Evolutionary conservation across 768 basidiomycete genomes (phyloP).

Genomic region (Tephrocybe sp.): DNA sequence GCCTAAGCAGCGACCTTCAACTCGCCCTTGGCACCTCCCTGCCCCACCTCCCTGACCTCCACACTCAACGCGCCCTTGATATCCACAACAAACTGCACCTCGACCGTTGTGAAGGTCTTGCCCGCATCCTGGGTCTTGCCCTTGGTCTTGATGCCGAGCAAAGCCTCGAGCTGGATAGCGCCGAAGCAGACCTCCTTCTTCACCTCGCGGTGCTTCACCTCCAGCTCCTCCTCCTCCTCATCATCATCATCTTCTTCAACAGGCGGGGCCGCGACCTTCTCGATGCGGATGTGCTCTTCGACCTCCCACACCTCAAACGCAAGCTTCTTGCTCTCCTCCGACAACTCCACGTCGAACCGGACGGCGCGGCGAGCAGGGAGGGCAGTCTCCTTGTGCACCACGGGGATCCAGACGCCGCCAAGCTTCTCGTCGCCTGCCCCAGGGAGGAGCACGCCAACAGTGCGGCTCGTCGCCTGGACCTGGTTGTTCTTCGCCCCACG

Average conservation of each 20-base stretch:
- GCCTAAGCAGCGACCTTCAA: slow-evolving; percentile 7
- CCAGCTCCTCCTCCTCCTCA: slow-evolving; percentile 59
- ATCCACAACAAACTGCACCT: slow-evolving; percentile 41
- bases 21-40: slow-evolving; percentile 13
- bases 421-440: slow-evolving; percentile 39
- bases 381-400: slow-evolving; percentile 70
- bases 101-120: slow-evolving; percentile 50
- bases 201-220: slow-evolving; percentile 62
- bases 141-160: slow-evolving; percentile 38
- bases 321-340: slow-evolving; percentile 40
- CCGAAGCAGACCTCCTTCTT: slow-evolving; percentile 56
- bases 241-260: slow-evolving; percentile 50
- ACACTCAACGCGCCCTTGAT: slow-evolving; percentile 38
- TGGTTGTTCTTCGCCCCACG: slow-evolving; percentile 32
- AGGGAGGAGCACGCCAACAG: slow-evolving; percentile 70
- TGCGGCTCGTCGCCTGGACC: slow-evolving; percentile 57
- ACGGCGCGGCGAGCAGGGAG: slow-evolving; percentile 66
- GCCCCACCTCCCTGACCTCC: slow-evolving; percentile 37
- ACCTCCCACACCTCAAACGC: slow-evolving; percentile 81
- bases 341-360: slow-evolving; percentile 55
- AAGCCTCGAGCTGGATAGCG: slow-evolving; percentile 39
- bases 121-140: slow-evolving; percentile 41
- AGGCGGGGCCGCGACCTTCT: slow-evolving; percentile 51
- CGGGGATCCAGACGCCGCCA: slow-evolving; percentile 65
- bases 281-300: slow-evolving; percentile 63